Evolutionary conservation across 2,329 filamentous ascomycete species (phyloP).

Genomic region (Fusarium sp.): DNA sequence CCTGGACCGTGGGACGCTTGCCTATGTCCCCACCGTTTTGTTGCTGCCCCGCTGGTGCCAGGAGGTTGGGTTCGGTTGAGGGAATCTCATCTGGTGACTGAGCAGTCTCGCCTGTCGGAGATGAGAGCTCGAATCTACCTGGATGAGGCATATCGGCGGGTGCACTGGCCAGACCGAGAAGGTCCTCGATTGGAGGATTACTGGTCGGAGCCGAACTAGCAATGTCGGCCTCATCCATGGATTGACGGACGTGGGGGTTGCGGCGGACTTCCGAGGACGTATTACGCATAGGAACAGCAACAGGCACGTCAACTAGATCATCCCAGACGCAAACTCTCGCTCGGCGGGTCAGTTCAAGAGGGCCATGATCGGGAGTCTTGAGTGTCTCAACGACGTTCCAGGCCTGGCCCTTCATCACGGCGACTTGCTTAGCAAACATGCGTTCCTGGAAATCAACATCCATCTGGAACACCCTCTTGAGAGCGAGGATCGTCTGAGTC

Average conservation of each 20-base stretch:
- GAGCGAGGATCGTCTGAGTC: constrained; percentile 88
- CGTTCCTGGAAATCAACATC: constrained; percentile 97
- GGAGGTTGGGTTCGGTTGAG: constrained; percentile 35
- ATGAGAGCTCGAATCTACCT: constrained; percentile 76
- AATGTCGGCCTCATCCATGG: constrained; percentile 90
- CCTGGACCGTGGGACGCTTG: constrained; percentile 38
- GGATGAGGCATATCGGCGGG: constrained; percentile 76
- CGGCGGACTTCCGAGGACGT: constrained; percentile 87
- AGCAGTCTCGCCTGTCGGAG: constrained; percentile 54
- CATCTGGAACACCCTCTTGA: constrained; percentile 88
- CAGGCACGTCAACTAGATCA: constrained; percentile 93
- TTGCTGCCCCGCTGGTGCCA: constrained; percentile 28
- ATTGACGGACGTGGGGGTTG: constrained; percentile 61
- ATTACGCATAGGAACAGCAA: constrained; percentile 88
- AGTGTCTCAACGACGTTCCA: constrained; percentile 99
- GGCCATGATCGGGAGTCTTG: constrained; percentile 91
- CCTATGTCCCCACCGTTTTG: constrained; percentile 26
- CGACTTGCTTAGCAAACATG: constrained; percentile 98
- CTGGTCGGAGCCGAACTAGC: constrained; percentile 50
- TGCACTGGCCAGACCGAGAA: constrained; percentile 73
- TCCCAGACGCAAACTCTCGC: constrained; percentile 98
- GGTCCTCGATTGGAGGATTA: constrained; percentile 64
- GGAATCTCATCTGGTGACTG: constrained; percentile 52
- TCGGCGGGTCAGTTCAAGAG: constrained; percentile 89
- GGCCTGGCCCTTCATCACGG: constrained; percentile 98